Percentiles rank a stretch among this genome's conserved stretches.
Conservation (phyloP, 2,329 filamentous ascomycete genomes). For the Colletotrichum kahawae region DNA sequence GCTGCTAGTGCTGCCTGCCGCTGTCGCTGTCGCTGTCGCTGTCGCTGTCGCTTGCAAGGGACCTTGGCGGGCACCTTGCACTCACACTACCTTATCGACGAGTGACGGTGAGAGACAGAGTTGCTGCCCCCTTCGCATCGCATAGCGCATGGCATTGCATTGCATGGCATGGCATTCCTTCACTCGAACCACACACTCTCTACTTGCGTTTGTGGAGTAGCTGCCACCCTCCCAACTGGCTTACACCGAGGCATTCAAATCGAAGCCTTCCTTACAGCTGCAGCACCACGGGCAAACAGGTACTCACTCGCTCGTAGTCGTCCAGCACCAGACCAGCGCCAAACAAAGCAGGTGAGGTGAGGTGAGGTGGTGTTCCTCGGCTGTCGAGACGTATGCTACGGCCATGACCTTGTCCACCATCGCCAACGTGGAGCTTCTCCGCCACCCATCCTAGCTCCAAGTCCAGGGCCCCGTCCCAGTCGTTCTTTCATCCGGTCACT, state of each 20-base stretch:
- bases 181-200: not conserved
- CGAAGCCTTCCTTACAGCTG: not conserved
- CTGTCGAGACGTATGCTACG: not conserved
- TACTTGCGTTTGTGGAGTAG: not conserved
- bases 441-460: not conserved
- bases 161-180: not conserved
- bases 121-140: not conserved
- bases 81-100: not conserved
- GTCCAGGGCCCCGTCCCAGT: not conserved
- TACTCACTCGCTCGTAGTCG: not conserved
- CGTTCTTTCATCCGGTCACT: not conserved
- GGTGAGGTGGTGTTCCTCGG: slow-evolving; percentile 4
- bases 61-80: not conserved
- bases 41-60: not conserved
- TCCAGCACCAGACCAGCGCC: not conserved
- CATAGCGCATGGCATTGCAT: not conserved
- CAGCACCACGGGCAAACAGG: slow-evolving; percentile 1
- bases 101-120: not conserved
- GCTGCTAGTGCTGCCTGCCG: not conserved
- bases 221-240: not conserved
- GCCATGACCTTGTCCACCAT: not conserved
- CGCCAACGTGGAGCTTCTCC: slow-evolving; percentile 8
- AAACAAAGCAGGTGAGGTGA: not conserved
- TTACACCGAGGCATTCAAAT: slow-evolving; percentile 11
- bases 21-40: not conserved